A percentile compares a stretch with the other conserved stretches of the same genome.
Conservation (phyloP, 371 early-diverging fungal genomes). For the Lichtheimia hyalospora region DNA sequence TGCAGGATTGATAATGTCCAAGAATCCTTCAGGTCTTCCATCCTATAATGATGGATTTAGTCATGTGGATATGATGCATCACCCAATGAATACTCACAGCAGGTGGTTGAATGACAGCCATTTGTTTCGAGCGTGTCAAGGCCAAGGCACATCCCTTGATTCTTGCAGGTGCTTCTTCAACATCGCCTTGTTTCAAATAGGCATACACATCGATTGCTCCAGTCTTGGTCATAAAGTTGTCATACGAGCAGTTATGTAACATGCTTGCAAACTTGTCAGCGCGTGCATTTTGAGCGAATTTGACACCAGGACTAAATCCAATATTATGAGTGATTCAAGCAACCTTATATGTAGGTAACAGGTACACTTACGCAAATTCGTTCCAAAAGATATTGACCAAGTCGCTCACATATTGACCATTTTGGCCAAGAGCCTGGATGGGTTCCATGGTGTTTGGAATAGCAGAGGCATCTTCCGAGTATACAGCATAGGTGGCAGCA, state of each 20-base stretch:
- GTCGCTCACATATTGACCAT: conserved; percentile 31
- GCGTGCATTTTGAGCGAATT: conserved; percentile 21
- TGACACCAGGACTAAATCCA: conserved; percentile 13
- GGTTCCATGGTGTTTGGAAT: conserved; percentile 32
- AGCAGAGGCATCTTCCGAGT: conserved; percentile 21
- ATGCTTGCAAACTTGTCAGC: conserved; percentile 27
- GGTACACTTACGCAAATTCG: conserved; percentile 20
- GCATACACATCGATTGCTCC: conserved; percentile 21
- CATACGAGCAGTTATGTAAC: conserved; percentile 26
- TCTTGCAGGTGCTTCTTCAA: conserved; percentile 21
- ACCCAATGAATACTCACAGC: conserved; percentile 7
- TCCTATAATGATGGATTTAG: conserved; percentile 29
- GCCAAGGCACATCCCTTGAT: conserved; percentile 49
- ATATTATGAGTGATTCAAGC: neutral
- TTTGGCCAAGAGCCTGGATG: conserved; percentile 35
- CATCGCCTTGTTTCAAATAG: conserved; percentile 18
- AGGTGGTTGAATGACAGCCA: conserved; percentile 58
- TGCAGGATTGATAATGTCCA: conserved; percentile 63
- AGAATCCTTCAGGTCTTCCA: conserved; percentile 60
- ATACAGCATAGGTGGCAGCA: conserved; percentile 41
- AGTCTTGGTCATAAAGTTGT: conserved; percentile 22
- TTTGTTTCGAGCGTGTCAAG: conserved; percentile 52
- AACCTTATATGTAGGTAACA: neutral
- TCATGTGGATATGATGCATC: neutral
- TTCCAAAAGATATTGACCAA: conserved; percentile 25